Base-by-base conservation (phyloP, 306 rosid species). In the Vigna hirtella region DNA sequence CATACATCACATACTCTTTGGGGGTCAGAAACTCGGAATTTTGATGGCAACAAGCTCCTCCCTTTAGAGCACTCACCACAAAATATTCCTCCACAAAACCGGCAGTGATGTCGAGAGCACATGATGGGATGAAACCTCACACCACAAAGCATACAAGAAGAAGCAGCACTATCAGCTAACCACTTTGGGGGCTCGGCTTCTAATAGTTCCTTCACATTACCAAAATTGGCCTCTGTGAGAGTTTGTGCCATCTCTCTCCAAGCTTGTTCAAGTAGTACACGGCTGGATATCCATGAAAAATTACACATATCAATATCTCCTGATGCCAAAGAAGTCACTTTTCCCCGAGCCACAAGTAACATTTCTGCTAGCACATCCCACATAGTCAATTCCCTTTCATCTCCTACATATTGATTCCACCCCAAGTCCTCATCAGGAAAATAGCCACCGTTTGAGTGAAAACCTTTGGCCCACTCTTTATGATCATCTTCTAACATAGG, bases 31-130 rank as follows among this genome's bases (percentile, higher is more conserved):
- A 78, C 91, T 57, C 93, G 85, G 38, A 93, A 96, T 59, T 93
- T 93, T 52, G 63, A 81, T 1, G 99, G 99, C 89, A 96, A 53
- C 84, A 96, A 84, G 78, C 99, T 91, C 84, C 97, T 79, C 56
- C 98, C 99, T 82, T 82, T 92, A 16, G 98, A 87, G 80, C 99
- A 95, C 16, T 85, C 97, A 26, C 99, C 90, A 67, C 99, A 96
- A 83, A 96, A 96, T 79, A 96, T 90, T 72, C 98, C 99, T 65
- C 99, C 98, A 77, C 99, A 95, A 81, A 93, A 96, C 73, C 99
- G 91, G 66, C 99, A 96, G 78, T 96, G 99, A 87, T 96, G 99
- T 77, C 99, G 79, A 36, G 94, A 87, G 70, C 98, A 90, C 91
- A 93, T 90, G 86, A 96, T 91, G 2, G 99, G 98, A 85, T 93